phyloP scores from a whole-genome alignment of 345 rosid species.

The Gossypium turneri region DNA sequence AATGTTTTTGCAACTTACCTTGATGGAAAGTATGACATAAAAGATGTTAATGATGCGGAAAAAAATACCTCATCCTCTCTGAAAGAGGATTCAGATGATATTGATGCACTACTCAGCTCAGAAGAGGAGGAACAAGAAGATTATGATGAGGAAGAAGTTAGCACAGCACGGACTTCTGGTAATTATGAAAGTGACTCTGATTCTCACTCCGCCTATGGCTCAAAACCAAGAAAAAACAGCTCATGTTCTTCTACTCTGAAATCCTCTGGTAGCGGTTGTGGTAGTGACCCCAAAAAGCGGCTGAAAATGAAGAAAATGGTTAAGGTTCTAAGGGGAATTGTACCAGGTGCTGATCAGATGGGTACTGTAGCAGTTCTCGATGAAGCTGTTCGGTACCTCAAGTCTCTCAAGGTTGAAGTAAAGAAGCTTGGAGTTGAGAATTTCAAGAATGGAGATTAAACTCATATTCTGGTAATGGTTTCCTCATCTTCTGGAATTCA shows the following conservation, averaged over 20 bases:
- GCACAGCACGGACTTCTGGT: conserved; percentile 61
- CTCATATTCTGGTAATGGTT: conserved; percentile 8
- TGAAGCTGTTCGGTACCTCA: conserved; percentile 82
- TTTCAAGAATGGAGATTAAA: conserved; percentile 38
- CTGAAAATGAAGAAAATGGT: conserved; percentile 78
- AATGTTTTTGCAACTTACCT: conserved; percentile 33
- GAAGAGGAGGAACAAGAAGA: conserved; percentile 54
- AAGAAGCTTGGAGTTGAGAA: conserved; percentile 59
- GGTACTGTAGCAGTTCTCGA: conserved; percentile 62
- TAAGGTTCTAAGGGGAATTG: conserved; percentile 58
- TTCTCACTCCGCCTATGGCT: conserved; percentile 46
- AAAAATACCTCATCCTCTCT: conserved; percentile 45
- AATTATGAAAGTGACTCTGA: conserved; percentile 44
- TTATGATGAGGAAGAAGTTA: conserved; percentile 59
- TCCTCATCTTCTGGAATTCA: not conserved
- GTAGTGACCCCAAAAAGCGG: conserved; percentile 45
- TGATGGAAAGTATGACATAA: conserved; percentile 36
- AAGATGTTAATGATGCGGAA: conserved; percentile 28
- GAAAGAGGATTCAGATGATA: conserved; percentile 82
- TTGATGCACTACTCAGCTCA: conserved; percentile 71
- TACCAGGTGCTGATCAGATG: conserved; percentile 77
- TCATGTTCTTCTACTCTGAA: conserved; percentile 35
- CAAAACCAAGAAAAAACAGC: conserved; percentile 32
- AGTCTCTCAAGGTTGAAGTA: conserved; percentile 73
- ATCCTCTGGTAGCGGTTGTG: conserved; percentile 34